Evolutionary conservation across 352 stramenopile genomes (phyloP), one percentile per base, ranked within the genome.

Genomic region (Phytophthora sansomeana): DNA sequence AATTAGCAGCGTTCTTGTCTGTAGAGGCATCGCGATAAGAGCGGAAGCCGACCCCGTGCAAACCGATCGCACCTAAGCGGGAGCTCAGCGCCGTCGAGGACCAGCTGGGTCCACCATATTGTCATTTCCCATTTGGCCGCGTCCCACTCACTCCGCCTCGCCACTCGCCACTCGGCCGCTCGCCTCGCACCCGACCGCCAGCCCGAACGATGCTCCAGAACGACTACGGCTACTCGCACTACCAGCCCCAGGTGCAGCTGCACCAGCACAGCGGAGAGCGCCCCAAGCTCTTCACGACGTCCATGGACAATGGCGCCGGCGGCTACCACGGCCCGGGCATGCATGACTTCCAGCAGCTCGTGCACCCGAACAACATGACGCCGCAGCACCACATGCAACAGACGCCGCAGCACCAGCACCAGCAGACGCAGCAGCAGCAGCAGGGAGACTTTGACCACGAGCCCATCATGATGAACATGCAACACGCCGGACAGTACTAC

Each of bases 101-200:
- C 72, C 81, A 87, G 73, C 81, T 83, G 73, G 43, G 48, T n/a
- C n/a, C 39, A 51, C 69, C 78, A 82, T 78, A 69, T 85, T 88
- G 81, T 80, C 82, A 91, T 91, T 91, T 77, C 48, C 80, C 78
- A 89, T 89, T 91, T 87, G 82, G 82, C 74, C 70, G 41, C 68
- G 63, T 73, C 66, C 62, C 59, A 67, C 72, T 36, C 75, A 76
- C 61, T 51, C 21, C 21, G 21, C 21, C 21, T 24, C 21, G 21
- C 21, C 30, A 38, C 46, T 38, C 57, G 35, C 51, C 49, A 48
- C 32, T 53, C 62, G 6, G 38, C 8, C 51, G 26, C 51, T 32
- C 38, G 28, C 24, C 50, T 62, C 49, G 35, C 26, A 32, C 42
- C 13, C 36, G 9, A 49, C n/a, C 19, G n/a, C n/a, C n/a, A n/a